phyloP scores from a whole-genome alignment of 2,329 filamentous ascomycete species.

The Macrophomina phaseolina region DNA sequence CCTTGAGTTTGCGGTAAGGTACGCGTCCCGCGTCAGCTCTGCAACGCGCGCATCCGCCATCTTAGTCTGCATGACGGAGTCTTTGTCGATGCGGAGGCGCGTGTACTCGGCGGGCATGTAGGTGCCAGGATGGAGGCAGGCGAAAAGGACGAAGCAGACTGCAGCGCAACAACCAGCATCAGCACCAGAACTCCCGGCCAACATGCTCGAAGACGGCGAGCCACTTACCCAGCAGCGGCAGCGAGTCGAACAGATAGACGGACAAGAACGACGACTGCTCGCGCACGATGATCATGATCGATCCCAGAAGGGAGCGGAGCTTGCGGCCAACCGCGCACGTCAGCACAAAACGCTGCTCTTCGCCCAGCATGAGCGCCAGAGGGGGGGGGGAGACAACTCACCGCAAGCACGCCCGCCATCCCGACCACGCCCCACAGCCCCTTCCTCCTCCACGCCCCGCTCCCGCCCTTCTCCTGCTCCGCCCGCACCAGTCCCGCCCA shows the following conservation, averaged over 20 bases:
- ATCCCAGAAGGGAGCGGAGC: background rate
- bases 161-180: background rate
- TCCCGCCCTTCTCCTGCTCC: background rate
- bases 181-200: too few species aligned
- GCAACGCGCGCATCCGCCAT: conserved; percentile 4
- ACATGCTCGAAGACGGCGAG: background rate
- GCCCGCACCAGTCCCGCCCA: background rate
- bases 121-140: background rate
- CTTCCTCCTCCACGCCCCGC: background rate
- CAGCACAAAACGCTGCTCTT: background rate
- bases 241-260: background rate
- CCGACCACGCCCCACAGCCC: background rate
- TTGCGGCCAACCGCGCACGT: background rate
- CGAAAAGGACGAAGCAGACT: conserved; percentile 6
- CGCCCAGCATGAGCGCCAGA: too few species aligned
- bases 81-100: background rate
- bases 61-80: background rate
- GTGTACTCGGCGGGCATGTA: background rate
- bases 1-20: background rate
- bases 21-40: conserved; percentile 1
- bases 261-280: background rate
- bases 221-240: background rate
- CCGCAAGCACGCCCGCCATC: background rate
- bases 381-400: background rate
- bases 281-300: background rate